Base-by-base conservation (phyloP, 345 rosid species). In the Lagerstroemia speciosa region DNA sequence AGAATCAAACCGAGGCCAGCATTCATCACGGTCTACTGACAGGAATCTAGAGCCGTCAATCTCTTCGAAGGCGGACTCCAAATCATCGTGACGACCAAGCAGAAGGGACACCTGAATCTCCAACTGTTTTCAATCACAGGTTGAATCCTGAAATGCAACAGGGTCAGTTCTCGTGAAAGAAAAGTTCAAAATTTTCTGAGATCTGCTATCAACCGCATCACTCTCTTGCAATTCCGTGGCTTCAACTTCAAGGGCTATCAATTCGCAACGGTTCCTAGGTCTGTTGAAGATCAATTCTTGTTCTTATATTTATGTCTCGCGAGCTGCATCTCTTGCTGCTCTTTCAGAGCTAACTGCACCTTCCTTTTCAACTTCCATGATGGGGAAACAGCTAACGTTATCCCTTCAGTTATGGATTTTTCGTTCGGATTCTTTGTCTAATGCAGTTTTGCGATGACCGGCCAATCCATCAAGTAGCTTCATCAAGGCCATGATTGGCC, bases 41-140 rank as follows among this genome's bases (percentile, higher is more conserved):
- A 58, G 15, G 32, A 58, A 10, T 30, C 17, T 10, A 58, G 33
- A 58, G 29, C 63, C 33, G 8, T 30, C 63, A 0, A 30, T 30
- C 63, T 14, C 63, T 30, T 58, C 63, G 15, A 58, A 34, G 63
- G 29, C 63, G 33, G 30, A 58, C 63, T 58, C 63, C 34, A 58
- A 34, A 30, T 58, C 63, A 58, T 58, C 33, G 29, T 58, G 63
- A 58, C 5, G 33, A 2, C 29, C 63, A 15, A 58, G 63, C 63
- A 10, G 20, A 53, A n/a, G 60, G 29, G 24, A 14, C 7, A n/a
- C 60, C 60, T 24, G 29, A 22, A 8, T n/a, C 6, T 52, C 29
- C 60, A 24, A 24, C 12, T 0, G 60, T 53, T 53, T 53, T 29
- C 5, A 53, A 53, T n/a, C 29, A 1, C 29, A 24, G 24, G 15